Conservation (phyloP, 768 basidiomycete species). For the Trametes coccinea region DNA sequence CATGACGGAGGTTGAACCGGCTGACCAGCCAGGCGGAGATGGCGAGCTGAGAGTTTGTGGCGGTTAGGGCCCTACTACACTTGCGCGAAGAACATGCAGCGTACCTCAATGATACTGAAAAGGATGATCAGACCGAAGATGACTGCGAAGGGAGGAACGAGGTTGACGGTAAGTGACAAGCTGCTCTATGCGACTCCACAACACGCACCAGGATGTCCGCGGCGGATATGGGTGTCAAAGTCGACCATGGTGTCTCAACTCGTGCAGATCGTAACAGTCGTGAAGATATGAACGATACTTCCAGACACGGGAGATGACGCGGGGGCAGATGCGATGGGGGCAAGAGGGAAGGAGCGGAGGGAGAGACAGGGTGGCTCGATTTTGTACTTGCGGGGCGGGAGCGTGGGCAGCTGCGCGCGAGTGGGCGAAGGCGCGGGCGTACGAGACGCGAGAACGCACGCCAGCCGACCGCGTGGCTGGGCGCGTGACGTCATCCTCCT, state of each 20-base stretch:
- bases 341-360: not conserved
- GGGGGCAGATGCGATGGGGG: not conserved
- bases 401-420: not conserved
- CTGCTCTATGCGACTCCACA: not conserved
- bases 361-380: not conserved
- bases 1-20: conserved; percentile 56
- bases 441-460: not conserved
- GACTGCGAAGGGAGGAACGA: conserved; percentile 33
- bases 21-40: conserved; percentile 74
- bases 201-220: conserved; percentile 26
- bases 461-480: conserved; percentile 2
- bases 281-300: not conserved
- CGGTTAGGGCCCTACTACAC: not conserved
- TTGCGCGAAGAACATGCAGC: not conserved
- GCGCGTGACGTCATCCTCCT: conserved; percentile 18
- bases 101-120: conserved; percentile 66
- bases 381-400: not conserved
- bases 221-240: conserved; percentile 21
- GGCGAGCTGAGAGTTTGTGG: conserved; percentile 47
- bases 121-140: conserved; percentile 56
- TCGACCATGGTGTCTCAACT: conserved; percentile 18
- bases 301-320: not conserved
- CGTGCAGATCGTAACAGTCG: conserved; percentile 16
- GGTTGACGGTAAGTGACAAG: not conserved
- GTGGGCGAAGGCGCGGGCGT: not conserved